Evolutionary conservation across 164 flowering plant genomes (phyloP).

Genomic region (Piper betle): DNA sequence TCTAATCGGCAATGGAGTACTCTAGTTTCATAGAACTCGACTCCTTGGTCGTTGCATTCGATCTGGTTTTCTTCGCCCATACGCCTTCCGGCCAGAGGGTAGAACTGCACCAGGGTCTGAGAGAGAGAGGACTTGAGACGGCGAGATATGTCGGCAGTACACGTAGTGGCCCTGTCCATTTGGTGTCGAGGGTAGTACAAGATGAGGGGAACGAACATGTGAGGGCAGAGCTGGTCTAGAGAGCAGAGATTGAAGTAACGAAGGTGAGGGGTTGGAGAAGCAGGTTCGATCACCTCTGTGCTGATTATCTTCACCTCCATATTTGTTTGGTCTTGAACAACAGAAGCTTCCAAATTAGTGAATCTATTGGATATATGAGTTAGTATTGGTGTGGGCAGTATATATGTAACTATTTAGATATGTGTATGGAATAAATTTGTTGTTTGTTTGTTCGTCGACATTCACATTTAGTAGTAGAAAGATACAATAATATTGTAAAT

Average conservation of each 20-base stretch:
- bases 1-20: slow-evolving; percentile 3
- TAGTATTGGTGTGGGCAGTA: too few relatives aligned
- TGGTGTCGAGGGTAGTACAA: background rate
- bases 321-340: too few relatives aligned
- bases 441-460: too few relatives aligned
- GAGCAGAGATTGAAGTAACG: slow-evolving; percentile 1
- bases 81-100: slow-evolving; percentile 28
- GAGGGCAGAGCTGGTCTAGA: background rate
- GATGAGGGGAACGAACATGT: background rate
- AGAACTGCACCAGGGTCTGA: slow-evolving; percentile 14
- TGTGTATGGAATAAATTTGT: too few relatives aligned
- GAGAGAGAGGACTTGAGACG: slow-evolving; percentile 20
- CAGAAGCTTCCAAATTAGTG: too few relatives aligned
- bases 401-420: too few relatives aligned
- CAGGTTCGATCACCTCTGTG: slow-evolving; percentile 2
- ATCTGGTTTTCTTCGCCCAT: slow-evolving; percentile 1
- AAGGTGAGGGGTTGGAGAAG: slow-evolving; percentile 2
- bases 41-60: slow-evolving; percentile 6
- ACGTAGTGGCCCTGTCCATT: background rate
- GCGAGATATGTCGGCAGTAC: background rate
- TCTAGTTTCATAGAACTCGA: slow-evolving; percentile 1
- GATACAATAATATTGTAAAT: too few relatives aligned
- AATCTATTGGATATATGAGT: too few relatives aligned
- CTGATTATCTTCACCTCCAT: too few relatives aligned
- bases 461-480: too few relatives aligned